These are phyloP conservation scores for Leavenworthia alabamica DNA, from an alignment of 345 rosid genomes.

Conservation along the genomic window DNA sequence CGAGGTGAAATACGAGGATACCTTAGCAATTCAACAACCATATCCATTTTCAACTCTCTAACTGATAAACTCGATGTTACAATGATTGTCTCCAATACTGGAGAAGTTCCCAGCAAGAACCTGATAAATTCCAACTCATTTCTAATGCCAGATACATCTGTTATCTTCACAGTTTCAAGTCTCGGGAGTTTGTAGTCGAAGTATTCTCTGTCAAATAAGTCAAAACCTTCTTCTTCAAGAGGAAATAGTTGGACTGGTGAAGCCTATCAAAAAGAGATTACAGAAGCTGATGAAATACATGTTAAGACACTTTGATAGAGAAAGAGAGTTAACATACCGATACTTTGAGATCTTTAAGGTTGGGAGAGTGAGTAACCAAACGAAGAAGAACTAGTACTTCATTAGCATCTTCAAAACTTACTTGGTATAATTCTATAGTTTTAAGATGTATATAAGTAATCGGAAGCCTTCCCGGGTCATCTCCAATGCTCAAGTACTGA, in stretches of 20 bases:
- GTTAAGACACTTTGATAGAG: neutral
- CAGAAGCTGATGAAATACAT: neutral
- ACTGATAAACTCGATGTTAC: conserved; percentile 51
- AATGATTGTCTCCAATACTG: conserved; percentile 48
- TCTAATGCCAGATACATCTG: conserved; percentile 61
- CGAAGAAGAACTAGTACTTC: conserved; percentile 78
- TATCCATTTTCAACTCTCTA: conserved; percentile 45
- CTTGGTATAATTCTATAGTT: conserved; percentile 66
- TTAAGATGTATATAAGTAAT: conserved; percentile 55
- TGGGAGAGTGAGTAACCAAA: conserved; percentile 76
- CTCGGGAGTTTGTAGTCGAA: conserved; percentile 43
- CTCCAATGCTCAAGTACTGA: conserved; percentile 88
- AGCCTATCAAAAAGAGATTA: conserved; percentile 34
- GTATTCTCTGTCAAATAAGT: conserved; percentile 51
- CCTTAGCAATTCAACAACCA: conserved; percentile 65
- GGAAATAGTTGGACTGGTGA: conserved; percentile 48
- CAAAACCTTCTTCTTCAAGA: conserved; percentile 49
- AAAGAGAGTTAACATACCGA: conserved; percentile 51
- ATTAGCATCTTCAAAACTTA: conserved; percentile 79
- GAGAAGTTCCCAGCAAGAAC: conserved; percentile 67
- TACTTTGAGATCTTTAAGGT: conserved; percentile 61
- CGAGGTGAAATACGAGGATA: conserved; percentile 66
- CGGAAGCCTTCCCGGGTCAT: conserved; percentile 52
- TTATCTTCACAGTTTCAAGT: conserved; percentile 58
- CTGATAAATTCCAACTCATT: conserved; percentile 79